Base-by-base conservation (phyloP, 441 rosid species). In the Rhodomyrtus psidioides region DNA sequence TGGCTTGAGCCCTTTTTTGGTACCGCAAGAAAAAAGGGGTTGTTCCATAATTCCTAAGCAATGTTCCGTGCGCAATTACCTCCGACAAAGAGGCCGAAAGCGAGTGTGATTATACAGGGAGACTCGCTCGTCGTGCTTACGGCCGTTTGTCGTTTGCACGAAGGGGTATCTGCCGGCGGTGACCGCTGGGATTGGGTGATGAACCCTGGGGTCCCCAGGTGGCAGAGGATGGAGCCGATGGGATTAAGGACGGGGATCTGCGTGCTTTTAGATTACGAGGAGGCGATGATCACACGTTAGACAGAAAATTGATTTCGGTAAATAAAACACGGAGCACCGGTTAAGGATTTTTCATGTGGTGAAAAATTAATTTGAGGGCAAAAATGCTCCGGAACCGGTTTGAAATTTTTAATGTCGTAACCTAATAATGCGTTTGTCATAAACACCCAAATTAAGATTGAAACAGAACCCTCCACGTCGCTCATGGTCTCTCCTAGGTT, bases 271-370 rank as follows among this genome's bases (percentile, higher is more conserved):
- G 1, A 60, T 60, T 16, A 15, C 16, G 1, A 28, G 42, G 9
- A 60, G 74, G 1, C 2, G 7, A 62, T 62, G 44, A 9, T 62
- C 24, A 26, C 14, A 62, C 6, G 0, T 30, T 62, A 30, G 24
- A 2, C 0, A 1, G 42, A 1, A 60, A 60, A 30, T 62, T 17
- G 4, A 30, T 16, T 7, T 9, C 12, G 39, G 24, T 30, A 17
- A 62, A 17, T 62, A 9, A 62, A 9, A 17, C 44, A 30, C 0
- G 0, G 14, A 9, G 2, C 0, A 16, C 0, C 5, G 24, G 1
- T 17, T 19, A 17, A 2, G 9, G 26, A 62, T 9, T 62, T 17
- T 62, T 30, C 0, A 7, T 30, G 26, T 0, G 44, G 0, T 0
- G 13, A n/a, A 1, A 62, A 30, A 30, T 10, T 30, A 17, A 39